Percentiles rank a stretch among this genome's conserved stretches.
Conservation (phyloP, 257 asterid genomes). For the Scutellaria minor region DNA sequence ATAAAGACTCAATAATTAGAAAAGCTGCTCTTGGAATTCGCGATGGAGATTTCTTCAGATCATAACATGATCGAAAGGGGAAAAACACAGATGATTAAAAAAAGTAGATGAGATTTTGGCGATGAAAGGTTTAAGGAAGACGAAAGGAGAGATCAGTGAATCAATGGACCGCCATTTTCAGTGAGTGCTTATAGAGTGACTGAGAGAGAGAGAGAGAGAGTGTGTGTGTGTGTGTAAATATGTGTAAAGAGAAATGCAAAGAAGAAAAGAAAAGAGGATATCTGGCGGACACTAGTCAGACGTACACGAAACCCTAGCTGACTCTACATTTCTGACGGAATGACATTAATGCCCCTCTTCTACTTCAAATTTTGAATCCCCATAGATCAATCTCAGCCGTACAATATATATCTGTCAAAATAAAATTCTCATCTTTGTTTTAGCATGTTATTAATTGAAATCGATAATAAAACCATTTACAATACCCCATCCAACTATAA, state of each 20-base stretch:
- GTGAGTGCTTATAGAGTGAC: not conserved
- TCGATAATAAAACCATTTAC: no score
- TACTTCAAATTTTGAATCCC: slow-evolving; percentile 28
- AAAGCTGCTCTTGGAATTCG: not conserved
- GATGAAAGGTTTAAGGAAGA: slow-evolving; percentile 33
- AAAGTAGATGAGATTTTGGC: slow-evolving; percentile 21
- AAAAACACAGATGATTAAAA: not conserved
- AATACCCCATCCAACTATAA: no score
- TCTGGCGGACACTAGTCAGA: slow-evolving; percentile 42
- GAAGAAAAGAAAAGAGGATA: slow-evolving; percentile 8
- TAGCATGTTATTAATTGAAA: no score
- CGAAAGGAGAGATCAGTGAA: not conserved
- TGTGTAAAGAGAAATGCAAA: slow-evolving; percentile 9
- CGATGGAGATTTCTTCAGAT: not conserved
- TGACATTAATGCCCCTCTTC: slow-evolving; percentile 43
- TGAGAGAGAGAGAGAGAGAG: slow-evolving; percentile 13
- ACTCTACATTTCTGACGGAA: slow-evolving; percentile 11
- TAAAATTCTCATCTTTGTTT: no score
- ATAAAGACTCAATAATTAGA: no score
- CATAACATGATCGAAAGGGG: not conserved
- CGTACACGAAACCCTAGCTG: slow-evolving; percentile 60
- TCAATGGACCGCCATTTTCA: no score
- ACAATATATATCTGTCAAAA: no score
- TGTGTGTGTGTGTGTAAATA: not conserved
- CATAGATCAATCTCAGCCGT: not conserved